A percentile compares a stretch with the other conserved stretches of the same genome.
Conservation (phyloP, 208 protist species). For the Leptomonas pyrrhocoris region DNA sequence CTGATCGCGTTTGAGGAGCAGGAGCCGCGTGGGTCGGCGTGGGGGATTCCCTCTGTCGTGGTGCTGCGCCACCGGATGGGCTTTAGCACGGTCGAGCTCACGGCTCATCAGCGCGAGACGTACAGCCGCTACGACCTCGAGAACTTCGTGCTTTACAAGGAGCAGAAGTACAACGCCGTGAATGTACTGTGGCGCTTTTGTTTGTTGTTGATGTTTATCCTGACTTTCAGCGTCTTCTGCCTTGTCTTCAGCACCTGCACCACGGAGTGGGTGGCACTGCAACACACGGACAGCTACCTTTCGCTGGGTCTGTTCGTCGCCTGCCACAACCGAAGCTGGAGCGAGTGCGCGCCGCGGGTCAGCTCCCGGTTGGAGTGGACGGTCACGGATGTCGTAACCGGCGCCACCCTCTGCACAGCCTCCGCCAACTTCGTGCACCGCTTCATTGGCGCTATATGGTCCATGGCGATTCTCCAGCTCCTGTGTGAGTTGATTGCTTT, state of each 20-base stretch:
- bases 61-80: constrained; percentile 63
- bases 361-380: constrained; percentile 31
- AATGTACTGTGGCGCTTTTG: constrained; percentile 69
- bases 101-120: constrained; percentile 25
- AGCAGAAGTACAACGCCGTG: constrained; percentile 77
- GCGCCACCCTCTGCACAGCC: constrained; percentile 44
- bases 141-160: constrained; percentile 74
- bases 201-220: constrained; percentile 47
- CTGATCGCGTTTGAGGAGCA: constrained; percentile 21
- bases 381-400: constrained; percentile 38
- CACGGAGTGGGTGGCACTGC: constrained; percentile 57
- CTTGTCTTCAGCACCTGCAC: constrained; percentile 52
- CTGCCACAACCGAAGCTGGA: constrained; percentile 36
- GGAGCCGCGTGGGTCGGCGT: neutral
- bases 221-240: constrained; percentile 54
- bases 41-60: constrained; percentile 24
- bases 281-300: constrained; percentile 28
- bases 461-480: constrained; percentile 53
- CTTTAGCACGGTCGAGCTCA: constrained; percentile 46
- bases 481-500: constrained; percentile 35
- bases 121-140: constrained; percentile 47
- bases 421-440: constrained; percentile 28
- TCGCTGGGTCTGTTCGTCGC: constrained; percentile 62
- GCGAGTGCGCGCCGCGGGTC: constrained; percentile 35
- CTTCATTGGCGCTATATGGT: constrained; percentile 56